Evolutionary conservation across 1,284 basidiomycete genomes (phyloP), one percentile per base, ranked within the genome.

Genomic region (Anthracocystis panici-leucophaei): DNA sequence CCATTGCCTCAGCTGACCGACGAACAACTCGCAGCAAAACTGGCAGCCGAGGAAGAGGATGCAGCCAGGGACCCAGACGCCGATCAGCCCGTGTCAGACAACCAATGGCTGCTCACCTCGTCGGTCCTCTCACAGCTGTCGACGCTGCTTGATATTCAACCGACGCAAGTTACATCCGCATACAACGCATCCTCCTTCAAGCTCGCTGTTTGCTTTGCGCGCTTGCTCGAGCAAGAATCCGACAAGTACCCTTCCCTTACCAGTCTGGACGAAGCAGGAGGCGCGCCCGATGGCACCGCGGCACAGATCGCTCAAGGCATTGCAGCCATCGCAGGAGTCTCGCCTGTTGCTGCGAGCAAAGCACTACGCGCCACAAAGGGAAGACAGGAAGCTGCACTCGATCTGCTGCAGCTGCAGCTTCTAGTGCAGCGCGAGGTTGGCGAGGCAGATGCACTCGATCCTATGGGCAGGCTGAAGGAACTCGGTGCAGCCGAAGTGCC

Each of bases 91-190:
- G 78, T 83, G 1, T 54, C 51, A 10, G 80, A 83, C 59, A 82
- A 83, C 44, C 71, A 78, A 25, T 84, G 83, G 83, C 68, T 84
- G 23, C 72, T 84, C 42, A 80, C 81, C 8, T 82, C 79, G 10
- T 84, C 83, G 5, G 71, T 83, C 4, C 70, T 83, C 10, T 59
- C 80, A 9, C 82, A 84, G 53, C 65, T 84, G 10, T 72, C 81
- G 8, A 66, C 65, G 10, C 51, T 84, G 51, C 63, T 83, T 18
- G 73, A 76, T 23, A 41, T 83, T n/a, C 64, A 78, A 3, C 20
- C 58, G 3, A 31, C 64, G 3, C 69, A 66, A 7, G 68, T 81
- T 10, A 77, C 67, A 16, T 66, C 76, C 20, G 71, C 65, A 10
- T 83, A 82, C 53, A 71, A 81, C 35, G 59, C 73, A 9, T 57